Evolutionary conservation across 2,329 filamentous ascomycete genomes (phyloP).

Genomic region (Pseudocercospora pini-densiflorae): DNA sequence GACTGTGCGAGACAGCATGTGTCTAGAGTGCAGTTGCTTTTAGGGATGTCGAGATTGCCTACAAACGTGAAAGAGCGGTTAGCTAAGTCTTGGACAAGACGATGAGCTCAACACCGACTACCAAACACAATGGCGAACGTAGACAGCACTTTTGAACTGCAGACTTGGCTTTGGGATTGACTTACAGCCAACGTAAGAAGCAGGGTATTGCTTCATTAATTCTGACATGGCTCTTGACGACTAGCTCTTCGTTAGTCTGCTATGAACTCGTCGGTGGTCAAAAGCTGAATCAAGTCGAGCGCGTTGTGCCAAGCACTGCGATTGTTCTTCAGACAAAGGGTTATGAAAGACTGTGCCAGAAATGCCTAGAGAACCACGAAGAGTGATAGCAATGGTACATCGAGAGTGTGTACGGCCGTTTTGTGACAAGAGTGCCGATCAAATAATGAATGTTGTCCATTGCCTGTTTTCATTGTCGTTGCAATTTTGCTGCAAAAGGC

Average conservation of each 20-base stretch:
- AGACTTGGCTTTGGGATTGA: neutral
- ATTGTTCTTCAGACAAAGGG: neutral
- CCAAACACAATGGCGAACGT: too few relatives aligned
- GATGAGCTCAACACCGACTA: too few relatives aligned
- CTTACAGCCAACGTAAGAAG: neutral
- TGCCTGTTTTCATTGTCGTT: too few relatives aligned
- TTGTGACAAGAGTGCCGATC: neutral
- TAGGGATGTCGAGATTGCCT: neutral
- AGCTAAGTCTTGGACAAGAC: neutral
- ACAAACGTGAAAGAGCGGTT: neutral
- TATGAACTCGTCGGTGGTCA: neutral
- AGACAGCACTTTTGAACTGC: too few relatives aligned
- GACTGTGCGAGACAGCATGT: constrained; percentile 39
- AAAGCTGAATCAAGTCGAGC: neutral
- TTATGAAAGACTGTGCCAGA: neutral
- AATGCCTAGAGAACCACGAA: neutral
- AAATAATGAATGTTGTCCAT: too few relatives aligned
- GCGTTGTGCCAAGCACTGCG: neutral
- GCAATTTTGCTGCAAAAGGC: too few relatives aligned
- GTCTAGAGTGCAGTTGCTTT: constrained; percentile 32
- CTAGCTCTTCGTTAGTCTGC: neutral
- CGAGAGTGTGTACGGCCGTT: neutral
- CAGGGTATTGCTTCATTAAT: neutral
- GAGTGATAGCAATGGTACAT: neutral
- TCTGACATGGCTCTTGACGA: neutral